phyloP scores from a whole-genome alignment of 176 grass and related monocot species.

The Melocanna baccifera region DNA sequence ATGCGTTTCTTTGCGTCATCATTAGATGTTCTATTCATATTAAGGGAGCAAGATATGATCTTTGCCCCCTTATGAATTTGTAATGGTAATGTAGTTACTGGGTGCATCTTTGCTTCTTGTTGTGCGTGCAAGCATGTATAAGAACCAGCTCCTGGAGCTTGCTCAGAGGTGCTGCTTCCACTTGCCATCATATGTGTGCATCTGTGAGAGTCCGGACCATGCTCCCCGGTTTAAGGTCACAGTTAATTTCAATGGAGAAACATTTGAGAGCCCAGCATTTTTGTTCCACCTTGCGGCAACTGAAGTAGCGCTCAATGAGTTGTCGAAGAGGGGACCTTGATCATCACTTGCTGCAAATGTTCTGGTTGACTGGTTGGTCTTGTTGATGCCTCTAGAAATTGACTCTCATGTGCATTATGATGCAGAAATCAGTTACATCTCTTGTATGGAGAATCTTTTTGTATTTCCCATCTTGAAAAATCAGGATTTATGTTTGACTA shows the following conservation, averaged over 20 bases:
- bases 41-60: background rate
- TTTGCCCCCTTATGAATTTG: background rate
- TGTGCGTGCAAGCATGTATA: constrained; percentile 50
- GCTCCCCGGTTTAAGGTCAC: constrained; percentile 63
- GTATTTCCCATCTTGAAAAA: background rate
- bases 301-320: constrained; percentile 51
- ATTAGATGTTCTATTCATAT: background rate
- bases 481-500: constrained; percentile 4
- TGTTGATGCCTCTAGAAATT: constrained; percentile 1
- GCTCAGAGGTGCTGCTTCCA: constrained; percentile 80
- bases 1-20: background rate
- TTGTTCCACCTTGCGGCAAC: constrained; percentile 57
- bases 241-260: constrained; percentile 65
- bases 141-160: constrained; percentile 73
- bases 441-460: background rate
- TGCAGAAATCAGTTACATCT: background rate
- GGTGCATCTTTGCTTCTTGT: constrained; percentile 6
- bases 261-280: constrained; percentile 51
- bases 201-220: constrained; percentile 60
- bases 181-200: constrained; percentile 51
- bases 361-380: constrained; percentile 58
- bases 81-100: background rate
- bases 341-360: constrained; percentile 58
- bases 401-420: background rate
- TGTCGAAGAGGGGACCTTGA: constrained; percentile 58